Base-by-base conservation (phyloP, 2,329 filamentous ascomycete species). In the Nigrospora osmanthi region DNA sequence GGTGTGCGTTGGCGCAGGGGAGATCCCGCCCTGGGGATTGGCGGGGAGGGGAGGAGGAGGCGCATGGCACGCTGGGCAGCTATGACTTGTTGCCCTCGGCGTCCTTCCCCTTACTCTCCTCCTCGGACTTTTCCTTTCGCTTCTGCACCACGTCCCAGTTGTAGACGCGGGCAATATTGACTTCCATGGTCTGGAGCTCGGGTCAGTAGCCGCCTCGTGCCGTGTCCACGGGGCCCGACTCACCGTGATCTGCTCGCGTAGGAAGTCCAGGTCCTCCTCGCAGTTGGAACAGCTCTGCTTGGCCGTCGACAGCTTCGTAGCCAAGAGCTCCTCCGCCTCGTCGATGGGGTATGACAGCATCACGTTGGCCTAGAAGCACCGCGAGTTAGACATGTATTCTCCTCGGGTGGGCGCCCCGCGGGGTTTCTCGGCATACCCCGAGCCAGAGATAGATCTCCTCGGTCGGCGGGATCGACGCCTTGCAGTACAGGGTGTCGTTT, bases 121-220 rank as follows among this genome's bases (percentile, higher is more conserved):
- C 78, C 35, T 85, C 82, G 4, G 69, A 73, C 65, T 89, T 93
- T 49, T 95, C 89, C 72, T 95, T 96, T 55, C 93, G 77, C 68
- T 94, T 88, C 72, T 95, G 87, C 37, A 91, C 88, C 5, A 98
- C 89, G 59, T 98, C 93, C 91, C 93, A 97, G 67, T 98, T 98
- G 68, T 98, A 97, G n/a, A 98, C 90, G 52, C 93, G 78, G 17
- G 93, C 93, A 35, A 91, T 89, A 4, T 93, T 93, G 32, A 98
- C 93, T 67, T 98, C 93, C 73, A 98, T 84, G 0, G 90, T 96
- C 88, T 94, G 6, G 40, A 15, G 14, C 11, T 28, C 19, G 23
- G 11, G 40, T 46, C 40, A 46, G 47, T 44, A 43, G 14, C n/a
- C 23, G n/a, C 10, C 13, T 16, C 11, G 11, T 14, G 12, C 15